Base-by-base conservation (phyloP, 148 eudicot genomes). In the Camellia japonica region DNA sequence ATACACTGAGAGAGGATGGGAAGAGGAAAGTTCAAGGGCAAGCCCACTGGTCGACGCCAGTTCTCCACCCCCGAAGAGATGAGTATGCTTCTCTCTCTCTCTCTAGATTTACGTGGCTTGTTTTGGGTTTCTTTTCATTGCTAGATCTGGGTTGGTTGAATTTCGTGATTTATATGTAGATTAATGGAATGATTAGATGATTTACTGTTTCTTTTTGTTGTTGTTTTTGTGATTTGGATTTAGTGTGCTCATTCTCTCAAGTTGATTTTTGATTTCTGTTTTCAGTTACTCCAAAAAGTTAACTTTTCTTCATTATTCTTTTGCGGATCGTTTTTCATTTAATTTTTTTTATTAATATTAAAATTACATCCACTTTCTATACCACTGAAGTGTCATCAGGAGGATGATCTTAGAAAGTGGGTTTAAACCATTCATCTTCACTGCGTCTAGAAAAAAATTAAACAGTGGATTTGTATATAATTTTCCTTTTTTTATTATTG, bases 11-110 rank as follows among this genome's bases (percentile, higher is more conserved):
- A 59, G 67, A 59, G 67, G 46, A 90, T 90, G 93, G 93, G 89
- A 15, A 89, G 93, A 83, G 91, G 93, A 69, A 90, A 90, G 82
- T 90, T 87, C 88, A 90, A 90, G 84, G 88, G 87, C 52, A 90
- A 90, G 83, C 93, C 93, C 66, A 90, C 93, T 71, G 93, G 93
- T 18, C 91, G 88, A 56, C 91, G 93, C 82, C 91, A 90, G 58
- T 90, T 90, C 58, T 90, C 93, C 52, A 81, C 89, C 78, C 82
- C 82, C 0, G 91, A 90, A 73, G 93, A 89, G 83, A 88, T 90
- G 23, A 9, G 93, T 90, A 78, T 49, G 78, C 13, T 2, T 61
- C 77, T 42, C 42, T 38, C 59, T 58, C 15, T 3, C 11, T 30
- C 59, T 23, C 43, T 16, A 13, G 13, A 20, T 20, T 14, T 52